phyloP scores from a whole-genome alignment of 768 basidiomycete species.

The Baorangia bicolor region DNA sequence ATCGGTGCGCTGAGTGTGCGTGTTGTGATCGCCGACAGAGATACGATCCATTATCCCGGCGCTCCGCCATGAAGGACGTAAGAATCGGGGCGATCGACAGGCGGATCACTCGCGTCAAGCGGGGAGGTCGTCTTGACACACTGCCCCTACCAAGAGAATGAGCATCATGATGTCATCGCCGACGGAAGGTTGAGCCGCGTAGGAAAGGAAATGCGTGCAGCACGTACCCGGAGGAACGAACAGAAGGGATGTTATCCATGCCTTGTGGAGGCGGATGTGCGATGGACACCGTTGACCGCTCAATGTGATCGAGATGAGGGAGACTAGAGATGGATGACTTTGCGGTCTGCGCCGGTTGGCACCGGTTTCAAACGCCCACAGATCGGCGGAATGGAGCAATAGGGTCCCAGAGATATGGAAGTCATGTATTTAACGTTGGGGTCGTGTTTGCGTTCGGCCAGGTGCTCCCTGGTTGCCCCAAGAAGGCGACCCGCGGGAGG shows the following conservation, averaged over 20 bases:
- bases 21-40: conserved; percentile 24
- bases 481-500: neutral
- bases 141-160: neutral
- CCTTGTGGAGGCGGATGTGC: neutral
- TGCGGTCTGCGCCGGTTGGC: conserved; percentile 13
- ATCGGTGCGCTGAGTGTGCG: too few species aligned
- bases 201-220: neutral
- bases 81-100: conserved; percentile 3
- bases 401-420: neutral
- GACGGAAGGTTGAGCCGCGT: neutral
- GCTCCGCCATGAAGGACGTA: conserved; percentile 9
- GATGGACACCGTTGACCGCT: neutral
- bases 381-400: neutral
- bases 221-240: neutral
- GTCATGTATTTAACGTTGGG: neutral
- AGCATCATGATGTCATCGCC: neutral
- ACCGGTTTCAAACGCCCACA: conserved; percentile 2
- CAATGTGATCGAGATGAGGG: conserved; percentile 2
- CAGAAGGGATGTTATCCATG: conserved; percentile 1
- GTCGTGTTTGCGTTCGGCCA: neutral
- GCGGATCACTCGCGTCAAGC: conserved; percentile 3
- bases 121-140: neutral
- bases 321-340: neutral
- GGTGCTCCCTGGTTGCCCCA: neutral
- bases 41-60: neutral